phyloP scores from a whole-genome alignment of 331 rosid species.

The Cydonia oblonga region DNA sequence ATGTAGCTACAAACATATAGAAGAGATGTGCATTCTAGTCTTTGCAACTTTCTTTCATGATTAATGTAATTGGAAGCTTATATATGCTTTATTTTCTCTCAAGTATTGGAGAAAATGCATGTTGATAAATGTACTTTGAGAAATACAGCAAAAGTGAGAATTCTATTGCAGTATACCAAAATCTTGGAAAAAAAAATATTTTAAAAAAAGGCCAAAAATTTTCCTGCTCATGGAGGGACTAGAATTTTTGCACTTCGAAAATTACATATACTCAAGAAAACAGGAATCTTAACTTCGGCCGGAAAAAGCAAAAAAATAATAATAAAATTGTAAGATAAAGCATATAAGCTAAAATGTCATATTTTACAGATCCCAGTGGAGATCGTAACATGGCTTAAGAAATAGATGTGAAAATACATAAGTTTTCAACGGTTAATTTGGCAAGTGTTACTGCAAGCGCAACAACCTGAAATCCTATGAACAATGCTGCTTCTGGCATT shows the following conservation, averaged over 20 bases:
- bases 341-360: not conserved
- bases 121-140: not conserved
- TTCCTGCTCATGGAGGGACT: not conserved
- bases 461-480: not conserved
- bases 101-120: not conserved
- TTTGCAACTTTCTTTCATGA: not conserved
- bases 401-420: conserved; percentile 2
- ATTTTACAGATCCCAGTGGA: conserved; percentile 16
- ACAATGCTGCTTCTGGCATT: not conserved
- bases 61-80: no score
- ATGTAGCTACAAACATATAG: not conserved
- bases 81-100: not conserved
- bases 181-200: not conserved
- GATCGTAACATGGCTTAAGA: conserved; percentile 26
- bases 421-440: not conserved
- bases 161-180: not conserved
- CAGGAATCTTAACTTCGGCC: not conserved
- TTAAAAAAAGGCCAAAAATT: not conserved
- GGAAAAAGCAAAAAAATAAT: no score
- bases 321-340: not conserved
- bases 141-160: no score
- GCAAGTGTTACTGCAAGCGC: not conserved
- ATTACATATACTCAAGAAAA: no score
- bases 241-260: not conserved
- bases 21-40: not conserved